Base-by-base conservation (phyloP, 2,329 filamentous ascomycete genomes). In the Neonectria neomacrospora region DNA sequence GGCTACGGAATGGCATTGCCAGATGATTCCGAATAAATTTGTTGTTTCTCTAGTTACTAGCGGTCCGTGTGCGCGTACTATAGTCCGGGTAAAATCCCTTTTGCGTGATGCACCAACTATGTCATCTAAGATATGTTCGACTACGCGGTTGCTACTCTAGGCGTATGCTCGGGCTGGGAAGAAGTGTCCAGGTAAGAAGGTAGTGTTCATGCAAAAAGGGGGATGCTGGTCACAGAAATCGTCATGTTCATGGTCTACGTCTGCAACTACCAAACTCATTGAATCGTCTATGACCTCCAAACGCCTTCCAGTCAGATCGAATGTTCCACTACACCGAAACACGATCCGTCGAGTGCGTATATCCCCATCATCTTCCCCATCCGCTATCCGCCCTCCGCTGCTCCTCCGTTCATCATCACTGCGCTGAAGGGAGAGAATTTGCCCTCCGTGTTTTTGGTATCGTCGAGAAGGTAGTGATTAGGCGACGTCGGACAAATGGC, bases 251-350 rank as follows among this genome's bases (percentile, higher is more conserved):
- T 75, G 61, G 72, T 74, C 73, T 76, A 75, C 68, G 71, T 74
- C 71, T 67, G 70, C 71, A 72, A 70, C 71, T 71, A 71, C 61
- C 65, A 72, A 77, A 71, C 75, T 77, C 75, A 71, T 79, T 72
- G 73, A 77, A 76, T 78, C 75, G 73, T 79, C 77, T 79, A 79
- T 78, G 72, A 67, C 72, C 71, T 76, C 76, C 74, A 74, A 79
- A 79, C 77, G 77, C 77, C 77, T 69, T 61, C 71, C 70, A 76
- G 71, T 67, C 74, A 74, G 70, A 73, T 76, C 71, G 71, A 74
- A 77, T 73, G 69, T 68, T 75, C 72, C 66, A 66, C 54, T 59
- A 62, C 61, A 63, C 67, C 67, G 54, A 66, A 64, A 66, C 64
- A 64, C 62, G 69, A 71, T 67, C 61, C 60, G 56, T 61, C 63